Conservation (phyloP, 768 basidiomycete species). For the Podaxis sp. region DNA sequence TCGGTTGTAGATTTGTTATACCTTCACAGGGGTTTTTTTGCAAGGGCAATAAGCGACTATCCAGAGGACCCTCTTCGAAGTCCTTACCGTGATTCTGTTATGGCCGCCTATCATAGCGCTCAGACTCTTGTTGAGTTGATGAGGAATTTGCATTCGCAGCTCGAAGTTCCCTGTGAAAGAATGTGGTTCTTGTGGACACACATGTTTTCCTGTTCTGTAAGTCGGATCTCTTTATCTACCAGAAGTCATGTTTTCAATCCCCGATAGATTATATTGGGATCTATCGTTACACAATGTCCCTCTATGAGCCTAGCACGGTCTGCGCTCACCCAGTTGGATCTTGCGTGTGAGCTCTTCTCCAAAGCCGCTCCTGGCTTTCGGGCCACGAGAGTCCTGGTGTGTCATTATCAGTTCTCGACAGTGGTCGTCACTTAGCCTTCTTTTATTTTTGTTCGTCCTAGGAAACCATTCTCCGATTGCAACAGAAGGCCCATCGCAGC, state of each 20-base stretch:
- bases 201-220: slow-evolving; percentile 66
- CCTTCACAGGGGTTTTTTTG: slow-evolving; percentile 71
- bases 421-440: not conserved
- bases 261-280: slow-evolving; percentile 62
- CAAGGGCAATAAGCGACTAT: slow-evolving; percentile 67
- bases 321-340: slow-evolving; percentile 68
- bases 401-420: slow-evolving; percentile 17
- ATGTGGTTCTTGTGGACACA: slow-evolving; percentile 64
- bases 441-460: slow-evolving; percentile 22
- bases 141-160: slow-evolving; percentile 61
- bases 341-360: slow-evolving; percentile 69
- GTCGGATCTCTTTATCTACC: slow-evolving; percentile 21
- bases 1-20: slow-evolving; percentile 55
- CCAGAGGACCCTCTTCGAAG: slow-evolving; percentile 72
- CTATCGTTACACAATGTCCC: slow-evolving; percentile 74
- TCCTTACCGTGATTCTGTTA: slow-evolving; percentile 68
- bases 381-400: slow-evolving; percentile 62
- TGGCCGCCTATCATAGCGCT: slow-evolving; percentile 69
- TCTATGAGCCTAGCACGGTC: slow-evolving; percentile 76
- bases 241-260: slow-evolving; percentile 9
- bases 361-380: slow-evolving; percentile 66
- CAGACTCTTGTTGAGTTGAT: slow-evolving; percentile 66
- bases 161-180: slow-evolving; percentile 59
- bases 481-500: slow-evolving; percentile 62
- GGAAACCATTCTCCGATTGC: slow-evolving; percentile 63